Base-by-base conservation (phyloP, 2,329 filamentous ascomycete species). In the Diplodia corticola region DNA sequence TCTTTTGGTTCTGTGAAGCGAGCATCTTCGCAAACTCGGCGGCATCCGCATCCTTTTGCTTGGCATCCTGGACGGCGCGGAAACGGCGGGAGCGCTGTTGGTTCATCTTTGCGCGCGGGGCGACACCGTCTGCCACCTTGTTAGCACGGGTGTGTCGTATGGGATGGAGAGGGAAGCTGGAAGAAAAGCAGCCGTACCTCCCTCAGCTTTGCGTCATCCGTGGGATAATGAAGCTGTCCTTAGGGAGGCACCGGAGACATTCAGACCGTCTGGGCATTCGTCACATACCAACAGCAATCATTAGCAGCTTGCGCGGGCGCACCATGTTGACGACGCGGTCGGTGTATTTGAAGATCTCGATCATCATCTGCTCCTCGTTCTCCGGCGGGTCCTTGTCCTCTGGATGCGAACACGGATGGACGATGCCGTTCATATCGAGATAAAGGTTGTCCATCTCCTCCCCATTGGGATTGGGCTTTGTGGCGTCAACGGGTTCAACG, bases 311-410 rank as follows among this genome's bases (percentile, higher is more conserved):
- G 72, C 95, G 89, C 10, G 95, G 95, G 68, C 95, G 91, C 70
- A 97, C 94, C 94, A 99, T 99, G 78, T 97, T 97, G 71, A 99
- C 92, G 26, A 99, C 93, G 68, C 95, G 90, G 76, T 99, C 93
- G n/a, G 95, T 99, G 80, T 99, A 99, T 76, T 90, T 92, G 84
- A 99, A 99, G 68, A 99, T 89, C 75, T 96, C 96, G 73, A 97
- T 78, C 95, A 99, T 99, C 95, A 99, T 99, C 81, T 98, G 95
- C 77, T 96, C 92, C 81, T 99, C 95, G 68, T 95, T 94, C 74
- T 90, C 91, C 12, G 95, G 95, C 4, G 95, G 88, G 1, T 95
- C 93, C 69, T 88, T 88, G 74, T 98, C 94, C 78, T 99, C 95
- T 0, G 95, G 95, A 80, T 99, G 95, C 54, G 94, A 97, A 81